phyloP scores from a whole-genome alignment of 2,329 filamentous ascomycete species.

The Nemania sp. region DNA sequence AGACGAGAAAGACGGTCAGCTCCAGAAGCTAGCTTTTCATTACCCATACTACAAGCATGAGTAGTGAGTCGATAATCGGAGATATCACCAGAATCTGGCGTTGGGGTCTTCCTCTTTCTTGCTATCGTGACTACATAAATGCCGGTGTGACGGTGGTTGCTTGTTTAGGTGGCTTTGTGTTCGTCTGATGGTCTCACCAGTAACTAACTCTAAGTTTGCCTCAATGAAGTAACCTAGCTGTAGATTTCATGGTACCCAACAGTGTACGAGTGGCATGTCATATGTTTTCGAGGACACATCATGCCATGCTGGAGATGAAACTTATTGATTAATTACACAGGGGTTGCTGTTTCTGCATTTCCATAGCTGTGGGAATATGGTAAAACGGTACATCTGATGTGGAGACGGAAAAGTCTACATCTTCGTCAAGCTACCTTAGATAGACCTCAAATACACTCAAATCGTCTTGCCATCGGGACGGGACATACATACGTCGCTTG shows the following conservation, averaged over 20 bases:
- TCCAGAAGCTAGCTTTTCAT: conserved; percentile 35
- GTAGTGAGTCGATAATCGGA: conserved; percentile 33
- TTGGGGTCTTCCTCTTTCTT: not conserved
- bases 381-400: conserved; percentile 9
- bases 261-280: too few species aligned
- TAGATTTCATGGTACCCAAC: too few species aligned
- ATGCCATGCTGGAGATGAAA: too few species aligned
- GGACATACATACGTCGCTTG: too few species aligned
- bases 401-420: conserved; percentile 13
- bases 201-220: not conserved
- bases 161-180: not conserved
- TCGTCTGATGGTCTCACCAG: not conserved
- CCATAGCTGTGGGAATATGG: not conserved
- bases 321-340: not conserved
- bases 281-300: too few species aligned
- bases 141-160: not conserved
- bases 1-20: conserved; percentile 30
- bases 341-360: not conserved
- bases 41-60: conserved; percentile 35
- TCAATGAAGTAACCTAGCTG: not conserved
- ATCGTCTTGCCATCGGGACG: too few species aligned
- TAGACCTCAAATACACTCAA: not conserved
- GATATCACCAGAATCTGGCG: conserved; percentile 14
- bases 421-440: not conserved
- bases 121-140: conserved; percentile 1